Base-by-base conservation (phyloP, 805 yeast genomes). In the Kodamaea sagamina region DNA sequence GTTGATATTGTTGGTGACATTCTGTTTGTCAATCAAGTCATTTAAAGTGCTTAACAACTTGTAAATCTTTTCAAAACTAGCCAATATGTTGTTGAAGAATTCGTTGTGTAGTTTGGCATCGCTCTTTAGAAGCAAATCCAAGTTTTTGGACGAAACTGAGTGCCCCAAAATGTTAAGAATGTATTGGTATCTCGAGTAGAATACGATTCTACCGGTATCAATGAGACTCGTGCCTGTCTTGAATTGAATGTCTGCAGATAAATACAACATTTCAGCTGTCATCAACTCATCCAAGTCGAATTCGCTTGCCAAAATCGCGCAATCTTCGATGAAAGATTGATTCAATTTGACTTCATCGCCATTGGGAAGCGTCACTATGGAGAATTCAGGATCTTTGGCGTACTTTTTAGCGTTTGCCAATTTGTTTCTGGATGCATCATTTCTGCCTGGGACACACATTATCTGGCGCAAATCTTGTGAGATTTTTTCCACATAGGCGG, bases 181-280 rank as follows among this genome's bases (percentile, higher is more conserved):
- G 49, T 79, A 84, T 53, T 81, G 84, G 41, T 84, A 74, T 52
- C 97, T 75, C 41, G 78, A 66, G 55, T 81, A 86, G 59, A 78
- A 89, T 7, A 80, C 73, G 4, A 85, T 76, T 46, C 81, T 76
- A 1, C 93, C 96, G 15, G 77, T 69, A 50, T 84, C 89, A 6
- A 72, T 48, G 22, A 78, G 58, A 2, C 72, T 65, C 0, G 73
- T 66, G 1, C 85, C 84, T 18, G 77, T 67, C 65, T 65, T 53
- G 55, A 63, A 47, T 54, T 60, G 41, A 53, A 66, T 17, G 59
- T 46, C 49, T 13, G 66, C 55, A 3, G 89, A 75, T 47, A 63
- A 59, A 39, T 67, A 75, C 2, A 90, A 70, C 19, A 87, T 57
- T 55, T 89, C 86, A 1, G 95, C 93, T 1, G 87, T 77, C 2